Evolutionary conservation across 2,329 filamentous ascomycete genomes (phyloP), one percentile per base, ranked within the genome.

Genomic region (Phialemonium atrogriseum): DNA sequence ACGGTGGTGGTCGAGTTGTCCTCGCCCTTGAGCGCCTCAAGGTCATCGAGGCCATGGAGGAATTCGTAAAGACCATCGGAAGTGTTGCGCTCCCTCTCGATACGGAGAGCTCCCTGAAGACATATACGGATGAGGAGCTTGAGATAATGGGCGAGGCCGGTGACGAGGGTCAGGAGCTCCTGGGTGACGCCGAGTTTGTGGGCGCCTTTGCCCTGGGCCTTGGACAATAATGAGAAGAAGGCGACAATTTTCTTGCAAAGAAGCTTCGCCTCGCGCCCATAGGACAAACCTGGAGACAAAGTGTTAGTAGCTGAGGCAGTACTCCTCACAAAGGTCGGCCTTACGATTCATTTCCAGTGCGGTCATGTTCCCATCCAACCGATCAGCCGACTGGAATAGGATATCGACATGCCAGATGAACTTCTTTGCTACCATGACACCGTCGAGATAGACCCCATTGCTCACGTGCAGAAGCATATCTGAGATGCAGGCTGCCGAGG

Each of bases 241-340:
- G 89, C 85, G 5, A 98, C 91, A 33, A 98, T 94, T 59, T 98
- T 98, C 60, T 98, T 98, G 68, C 91, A 98, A n/a, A 98, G 74
- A 30, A 98, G 70, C 59, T 98, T 98, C n/a, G 91, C 84, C 63
- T 98, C 91, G 48, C 91, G 79, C 12, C 84, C 83, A 53, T 96
- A 98, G 8, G 87, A 85, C 39, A 98, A 70, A 40, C 84, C 87
- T 84, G 52, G n/a, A 22, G 11, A 15, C 19, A 40, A 15, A 29
- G 29, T 24, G 23, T 44, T 33, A 29, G 37, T 22, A n/a, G 10
- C 47, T 33, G 44, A 43, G 3, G 18, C 12, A 22, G 33, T 13
- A 34, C 26, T 20, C 12, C 32, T 32, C 11, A 34, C 24, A 11
- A 12, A 12, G 19, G 13, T 8, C 5, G 11, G 26, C 49, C 69